Percentiles rank a stretch among this genome's conserved stretches.
Evolutionary conservation across 2,329 filamentous ascomycete species (phyloP).

Genomic region (Sphaceloma murrayae): DNA sequence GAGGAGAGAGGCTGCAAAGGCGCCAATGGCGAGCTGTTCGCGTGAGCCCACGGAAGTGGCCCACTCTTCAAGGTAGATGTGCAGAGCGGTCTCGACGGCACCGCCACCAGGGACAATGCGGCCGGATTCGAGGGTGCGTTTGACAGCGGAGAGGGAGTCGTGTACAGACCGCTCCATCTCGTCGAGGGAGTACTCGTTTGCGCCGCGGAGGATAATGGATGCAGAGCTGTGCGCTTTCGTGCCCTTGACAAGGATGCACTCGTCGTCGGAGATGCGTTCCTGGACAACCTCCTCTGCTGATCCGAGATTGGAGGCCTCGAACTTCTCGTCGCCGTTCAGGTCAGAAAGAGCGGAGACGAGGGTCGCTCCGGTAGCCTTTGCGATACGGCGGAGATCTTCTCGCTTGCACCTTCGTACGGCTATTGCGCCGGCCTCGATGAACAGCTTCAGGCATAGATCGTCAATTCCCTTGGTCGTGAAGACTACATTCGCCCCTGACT

Average conservation of each 20-base stretch:
- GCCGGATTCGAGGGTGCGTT: slow-evolving; percentile 92
- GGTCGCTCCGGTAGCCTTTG: slow-evolving; percentile 88
- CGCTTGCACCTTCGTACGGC: slow-evolving; percentile 95
- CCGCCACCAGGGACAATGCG: slow-evolving; percentile 94
- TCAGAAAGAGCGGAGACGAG: slow-evolving; percentile 89
- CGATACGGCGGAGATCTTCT: slow-evolving; percentile 91
- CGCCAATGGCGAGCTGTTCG: slow-evolving; percentile 94
- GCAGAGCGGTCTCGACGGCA: slow-evolving; percentile 94
- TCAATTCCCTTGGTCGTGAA: slow-evolving; percentile 98
- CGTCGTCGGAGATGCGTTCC: slow-evolving; percentile 96
- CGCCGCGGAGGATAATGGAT: slow-evolving; percentile 87
- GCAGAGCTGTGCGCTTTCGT: slow-evolving; percentile 85
- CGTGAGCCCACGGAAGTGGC: slow-evolving; percentile 91
- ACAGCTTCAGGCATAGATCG: slow-evolving; percentile 86
- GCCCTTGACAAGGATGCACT: slow-evolving; percentile 93
- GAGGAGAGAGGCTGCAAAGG: slow-evolving; percentile 91
- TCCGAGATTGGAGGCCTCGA: slow-evolving; percentile 81
- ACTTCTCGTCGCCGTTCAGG: slow-evolving; percentile 93
- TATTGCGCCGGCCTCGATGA: slow-evolving; percentile 92
- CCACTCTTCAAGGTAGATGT: slow-evolving; percentile 98
- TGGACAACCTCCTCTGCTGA: slow-evolving; percentile 94
- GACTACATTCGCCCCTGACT: slow-evolving; percentile 91
- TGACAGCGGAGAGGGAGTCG: slow-evolving; percentile 92
- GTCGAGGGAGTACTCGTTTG: slow-evolving; percentile 93
- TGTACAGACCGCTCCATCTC: slow-evolving; percentile 99